Conservation (phyloP, 495 filamentous ascomycete species). For the Neurospora tetraspora region DNA sequence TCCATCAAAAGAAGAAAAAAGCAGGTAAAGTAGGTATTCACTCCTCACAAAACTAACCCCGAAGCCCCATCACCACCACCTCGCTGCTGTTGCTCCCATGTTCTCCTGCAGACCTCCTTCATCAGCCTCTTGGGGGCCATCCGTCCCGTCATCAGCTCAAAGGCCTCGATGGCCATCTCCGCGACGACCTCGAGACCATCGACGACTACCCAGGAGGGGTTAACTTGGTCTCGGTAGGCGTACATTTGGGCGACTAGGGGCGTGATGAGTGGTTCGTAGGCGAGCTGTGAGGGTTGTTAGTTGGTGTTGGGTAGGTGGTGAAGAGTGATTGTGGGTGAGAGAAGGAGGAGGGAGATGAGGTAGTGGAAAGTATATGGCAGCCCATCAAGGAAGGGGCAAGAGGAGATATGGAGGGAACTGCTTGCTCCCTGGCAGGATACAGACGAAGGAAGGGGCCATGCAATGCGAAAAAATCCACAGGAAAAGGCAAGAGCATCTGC, state of each 20-base stretch:
- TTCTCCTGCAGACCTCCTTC: conserved; percentile 41
- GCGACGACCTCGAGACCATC: conserved; percentile 70
- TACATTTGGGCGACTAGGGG: conserved; percentile 55
- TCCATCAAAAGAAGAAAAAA: not conserved
- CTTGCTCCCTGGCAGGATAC: too few species aligned
- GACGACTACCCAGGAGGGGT: conserved; percentile 64
- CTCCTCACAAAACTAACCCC: not conserved
- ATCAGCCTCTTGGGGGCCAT: conserved; percentile 67
- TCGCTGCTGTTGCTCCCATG: conserved; percentile 28
- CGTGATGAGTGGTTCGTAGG: conserved; percentile 65
- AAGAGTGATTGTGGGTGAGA: too few species aligned
- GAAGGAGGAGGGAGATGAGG: too few species aligned
- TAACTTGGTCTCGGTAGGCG: conserved; percentile 47
- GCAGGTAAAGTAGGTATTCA: not conserved
- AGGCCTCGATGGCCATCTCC: conserved; percentile 76
- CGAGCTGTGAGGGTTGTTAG: conserved; percentile 33
- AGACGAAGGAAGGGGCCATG: too few species aligned
- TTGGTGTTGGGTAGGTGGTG: not conserved
- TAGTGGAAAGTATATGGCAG: too few species aligned
- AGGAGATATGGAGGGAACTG: too few species aligned
- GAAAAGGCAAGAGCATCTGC: not conserved
- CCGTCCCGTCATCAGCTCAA: conserved; percentile 75
- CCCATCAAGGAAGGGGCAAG: too few species aligned
- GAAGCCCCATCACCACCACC: not conserved
- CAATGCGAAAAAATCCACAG: too few species aligned